These are phyloP conservation scores for Mycena kentingensis DNA, from an alignment of 768 basidiomycete species.

Conservation along the genomic window DNA sequence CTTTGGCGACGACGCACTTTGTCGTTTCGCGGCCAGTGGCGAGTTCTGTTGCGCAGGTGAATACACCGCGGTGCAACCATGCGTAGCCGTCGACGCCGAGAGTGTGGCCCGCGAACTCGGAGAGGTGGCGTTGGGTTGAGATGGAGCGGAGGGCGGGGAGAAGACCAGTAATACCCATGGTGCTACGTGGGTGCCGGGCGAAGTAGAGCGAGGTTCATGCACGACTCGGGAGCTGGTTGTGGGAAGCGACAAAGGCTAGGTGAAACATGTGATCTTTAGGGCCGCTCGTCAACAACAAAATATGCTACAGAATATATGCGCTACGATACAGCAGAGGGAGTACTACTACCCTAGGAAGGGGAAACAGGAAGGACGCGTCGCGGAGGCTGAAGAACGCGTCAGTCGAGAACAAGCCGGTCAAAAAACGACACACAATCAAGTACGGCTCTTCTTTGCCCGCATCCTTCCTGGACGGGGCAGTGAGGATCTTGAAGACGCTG, in stretches of 20 bases:
- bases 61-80: slow-evolving; percentile 88
- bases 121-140: slow-evolving; percentile 74
- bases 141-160: slow-evolving; percentile 90
- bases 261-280: too few relatives aligned
- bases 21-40: slow-evolving; percentile 81
- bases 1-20: slow-evolving; percentile 56
- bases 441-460: slow-evolving; percentile 14
- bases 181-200: slow-evolving; percentile 4
- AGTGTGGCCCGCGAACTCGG: slow-evolving; percentile 80
- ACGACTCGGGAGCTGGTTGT: background rate
- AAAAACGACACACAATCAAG: slow-evolving; percentile 11
- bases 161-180: slow-evolving; percentile 92
- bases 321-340: too few relatives aligned
- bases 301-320: too few relatives aligned
- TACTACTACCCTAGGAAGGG: too few relatives aligned
- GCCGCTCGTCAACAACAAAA: too few relatives aligned
- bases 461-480: slow-evolving; percentile 7
- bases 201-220: background rate
- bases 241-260: too few relatives aligned
- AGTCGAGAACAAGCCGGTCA: background rate
- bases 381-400: background rate
- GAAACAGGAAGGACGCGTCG: background rate
- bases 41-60: slow-evolving; percentile 87
- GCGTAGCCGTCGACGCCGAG: slow-evolving; percentile 95
- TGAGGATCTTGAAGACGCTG: slow-evolving; percentile 15